Evolutionary conservation across 192 early-diverging fungal genomes (phyloP).

Genomic region (Rhizophagus prolifer): DNA sequence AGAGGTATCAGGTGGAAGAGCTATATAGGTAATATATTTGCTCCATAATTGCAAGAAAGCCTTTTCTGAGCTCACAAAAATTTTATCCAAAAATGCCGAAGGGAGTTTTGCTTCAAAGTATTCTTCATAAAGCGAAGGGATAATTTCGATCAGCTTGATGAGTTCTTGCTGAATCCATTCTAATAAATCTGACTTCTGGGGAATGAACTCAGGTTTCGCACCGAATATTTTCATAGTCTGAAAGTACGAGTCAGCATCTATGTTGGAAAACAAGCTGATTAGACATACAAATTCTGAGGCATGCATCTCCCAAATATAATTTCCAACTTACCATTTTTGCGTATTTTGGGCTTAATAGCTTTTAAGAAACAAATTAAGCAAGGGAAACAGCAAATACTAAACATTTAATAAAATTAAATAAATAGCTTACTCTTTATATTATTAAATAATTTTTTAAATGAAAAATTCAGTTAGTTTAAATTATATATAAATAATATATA

Average conservation of each 20-base stretch:
- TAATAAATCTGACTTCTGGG: background rate
- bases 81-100: slow-evolving; percentile 6
- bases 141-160: background rate
- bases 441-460: too few relatives aligned
- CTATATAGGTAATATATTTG: slow-evolving; percentile 4
- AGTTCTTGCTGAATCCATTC: slow-evolving; percentile 3
- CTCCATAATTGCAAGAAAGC: slow-evolving; percentile 3
- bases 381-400: background rate
- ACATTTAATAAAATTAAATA: too few relatives aligned
- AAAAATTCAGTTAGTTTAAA: too few relatives aligned
- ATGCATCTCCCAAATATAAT: background rate
- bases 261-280: background rate
- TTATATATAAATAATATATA: too few relatives aligned
- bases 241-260: slow-evolving; percentile 3
- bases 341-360: too few relatives aligned
- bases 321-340: too few relatives aligned
- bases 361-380: too few relatives aligned
- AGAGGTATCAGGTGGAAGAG: background rate
- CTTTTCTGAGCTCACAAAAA: slow-evolving; percentile 16
- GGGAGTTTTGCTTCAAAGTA: background rate
- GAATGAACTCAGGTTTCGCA: slow-evolving; percentile 1
- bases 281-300: background rate
- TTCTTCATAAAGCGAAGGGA: background rate
- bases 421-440: too few relatives aligned
- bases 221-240: background rate